Evolutionary conservation across 495 filamentous ascomycete species (phyloP).

Genomic region (Aspergillus indologenus): DNA sequence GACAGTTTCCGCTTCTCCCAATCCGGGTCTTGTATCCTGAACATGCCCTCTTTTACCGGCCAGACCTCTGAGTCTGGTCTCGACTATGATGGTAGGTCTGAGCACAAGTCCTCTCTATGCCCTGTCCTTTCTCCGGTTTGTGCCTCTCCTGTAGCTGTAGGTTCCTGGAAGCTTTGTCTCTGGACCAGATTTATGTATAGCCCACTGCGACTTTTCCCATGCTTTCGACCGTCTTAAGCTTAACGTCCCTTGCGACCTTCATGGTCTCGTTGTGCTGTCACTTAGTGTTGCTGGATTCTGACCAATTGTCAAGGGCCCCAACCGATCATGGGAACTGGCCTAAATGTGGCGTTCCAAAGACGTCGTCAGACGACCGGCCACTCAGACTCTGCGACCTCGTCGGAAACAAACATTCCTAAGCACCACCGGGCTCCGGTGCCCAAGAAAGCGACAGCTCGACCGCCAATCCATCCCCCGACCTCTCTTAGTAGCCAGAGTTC

Average conservation of each 20-base stretch:
- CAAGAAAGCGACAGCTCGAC: slow-evolving; percentile 29
- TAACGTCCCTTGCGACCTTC: slow-evolving; percentile 1
- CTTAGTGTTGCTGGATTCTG: slow-evolving; percentile 24
- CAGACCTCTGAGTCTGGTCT: slow-evolving; percentile 24
- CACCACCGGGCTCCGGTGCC: slow-evolving; percentile 29
- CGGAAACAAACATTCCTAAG: slow-evolving; percentile 24
- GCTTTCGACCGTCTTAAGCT: neutral
- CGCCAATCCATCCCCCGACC: slow-evolving; percentile 25
- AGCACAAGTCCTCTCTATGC: slow-evolving; percentile 10
- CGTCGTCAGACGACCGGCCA: slow-evolving; percentile 24
- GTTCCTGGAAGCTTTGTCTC: slow-evolving; percentile 14
- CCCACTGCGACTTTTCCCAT: slow-evolving; percentile 17
- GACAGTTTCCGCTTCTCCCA: neutral
- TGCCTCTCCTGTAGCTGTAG: slow-evolving; percentile 23
- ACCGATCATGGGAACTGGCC: slow-evolving; percentile 30
- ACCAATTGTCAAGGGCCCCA: slow-evolving; percentile 31
- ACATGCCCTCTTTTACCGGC: slow-evolving; percentile 39
- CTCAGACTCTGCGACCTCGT: slow-evolving; percentile 18
- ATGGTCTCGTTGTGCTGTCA: neutral
- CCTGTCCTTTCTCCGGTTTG: slow-evolving; percentile 13
- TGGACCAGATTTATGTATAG: slow-evolving; percentile 25
- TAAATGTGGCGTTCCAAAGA: slow-evolving; percentile 28
- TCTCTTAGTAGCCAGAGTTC: slow-evolving; percentile 33
- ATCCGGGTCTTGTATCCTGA: neutral
- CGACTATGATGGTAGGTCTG: slow-evolving; percentile 38